Conservation (phyloP, 257 asterid genomes). For the Solanum gandarillasii region DNA sequence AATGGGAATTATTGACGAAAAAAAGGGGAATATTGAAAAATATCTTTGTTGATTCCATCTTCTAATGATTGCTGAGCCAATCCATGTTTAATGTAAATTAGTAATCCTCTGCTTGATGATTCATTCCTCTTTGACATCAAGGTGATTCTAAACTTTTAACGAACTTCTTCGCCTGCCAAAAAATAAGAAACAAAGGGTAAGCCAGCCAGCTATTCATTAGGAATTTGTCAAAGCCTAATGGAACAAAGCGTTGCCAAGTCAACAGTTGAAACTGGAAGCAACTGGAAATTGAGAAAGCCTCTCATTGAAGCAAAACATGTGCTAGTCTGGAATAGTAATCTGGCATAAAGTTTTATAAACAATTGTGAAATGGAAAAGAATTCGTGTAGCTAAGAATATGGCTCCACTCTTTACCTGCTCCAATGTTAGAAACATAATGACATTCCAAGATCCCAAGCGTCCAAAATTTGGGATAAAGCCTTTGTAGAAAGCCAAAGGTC, state of each 20-base stretch:
- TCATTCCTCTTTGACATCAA: slow-evolving; percentile 11
- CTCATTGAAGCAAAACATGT: not conserved
- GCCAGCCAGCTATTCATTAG: not conserved
- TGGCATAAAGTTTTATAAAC: not conserved
- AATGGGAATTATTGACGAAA: not conserved
- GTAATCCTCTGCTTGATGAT: not conserved
- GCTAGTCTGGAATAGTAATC: not conserved
- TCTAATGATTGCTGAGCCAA: not conserved
- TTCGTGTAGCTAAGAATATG: not conserved
- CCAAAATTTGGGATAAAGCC: slow-evolving; percentile 96
- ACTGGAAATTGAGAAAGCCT: not conserved
- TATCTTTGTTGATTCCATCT: not conserved
- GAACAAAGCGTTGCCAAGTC: not conserved
- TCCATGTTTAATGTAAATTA: not conserved
- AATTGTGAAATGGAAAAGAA: not conserved
- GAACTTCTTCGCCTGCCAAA: slow-evolving; percentile 62
- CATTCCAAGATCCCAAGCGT: slow-evolving; percentile 94
- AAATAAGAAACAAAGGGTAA: not conserved
- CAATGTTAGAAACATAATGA: slow-evolving; percentile 82
- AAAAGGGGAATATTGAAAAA: not conserved
- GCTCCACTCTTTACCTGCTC: slow-evolving; percentile 57
- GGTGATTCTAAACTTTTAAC: slow-evolving; percentile 55
- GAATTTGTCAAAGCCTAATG: not conserved
- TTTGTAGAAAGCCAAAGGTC: slow-evolving; percentile 88
- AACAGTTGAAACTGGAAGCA: not conserved